Base-by-base conservation (phyloP, 106 monocot species). In the Dactylorhiza incarnata region DNA sequence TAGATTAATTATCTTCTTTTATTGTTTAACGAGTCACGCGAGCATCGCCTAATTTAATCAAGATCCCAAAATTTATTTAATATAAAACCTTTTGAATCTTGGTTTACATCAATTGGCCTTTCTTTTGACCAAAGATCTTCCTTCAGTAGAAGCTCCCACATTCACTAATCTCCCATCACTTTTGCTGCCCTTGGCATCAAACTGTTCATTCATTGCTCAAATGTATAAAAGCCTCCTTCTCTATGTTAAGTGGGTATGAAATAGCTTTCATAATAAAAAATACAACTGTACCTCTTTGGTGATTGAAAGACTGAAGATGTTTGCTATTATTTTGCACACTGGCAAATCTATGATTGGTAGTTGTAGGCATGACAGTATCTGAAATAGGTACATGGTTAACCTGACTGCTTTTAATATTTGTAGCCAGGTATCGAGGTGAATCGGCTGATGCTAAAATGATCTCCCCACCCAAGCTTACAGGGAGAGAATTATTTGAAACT, bases 251-350 rank as follows among this genome's bases (percentile, higher is more conserved):
- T 22, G n/a, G 58, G 9, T 20, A 59, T 20, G 22, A 59, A 22
- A 20, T 59, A 59, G 22, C 19, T 59, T 59, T 59, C 9, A 59
- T 50, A 56, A 29, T 55, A 58, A 51, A 0, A 37, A 61, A 37
- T 4, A 66, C 13, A 49, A 26, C 25, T 44, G 13, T 84, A 84
- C 83, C 87, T 84, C 78, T 83, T 52, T 78, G 83, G 46, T 78
- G 81, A 46, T 80, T 75, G 8, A 26, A 53, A 75, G 75, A 48
- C 73, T 79, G 83, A 67, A 78, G 86, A 52, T 81, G 73, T 53
- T 53, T 84, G 77, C 25, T 78, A 76, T 61, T 76, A 51, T 78
- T 45, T 17, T 89, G 83, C 65, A 37, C 29, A 66, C 66, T 37
- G 3, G 37, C 37, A 37, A 37, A 1, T 59, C 58, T 19, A 6